Evolutionary conservation across 2,329 filamentous ascomycete genomes (phyloP).

Genomic region (Fusarium verrucosum): DNA sequence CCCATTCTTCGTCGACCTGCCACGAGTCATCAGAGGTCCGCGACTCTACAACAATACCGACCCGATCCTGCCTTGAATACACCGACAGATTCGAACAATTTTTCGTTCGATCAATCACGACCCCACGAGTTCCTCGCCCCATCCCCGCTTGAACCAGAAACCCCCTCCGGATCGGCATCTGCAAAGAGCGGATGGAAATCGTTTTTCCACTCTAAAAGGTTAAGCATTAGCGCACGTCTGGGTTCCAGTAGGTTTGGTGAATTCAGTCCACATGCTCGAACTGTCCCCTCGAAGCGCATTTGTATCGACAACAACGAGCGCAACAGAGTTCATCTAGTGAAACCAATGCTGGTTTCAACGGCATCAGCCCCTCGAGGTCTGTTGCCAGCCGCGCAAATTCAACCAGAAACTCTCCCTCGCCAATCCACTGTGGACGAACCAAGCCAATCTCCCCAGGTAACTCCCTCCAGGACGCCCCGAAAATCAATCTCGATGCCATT

Average conservation of each 20-base stretch:
- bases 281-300: constrained; percentile 44
- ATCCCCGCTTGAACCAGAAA: constrained; percentile 41
- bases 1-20: constrained; percentile 76
- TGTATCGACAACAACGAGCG: constrained; percentile 35
- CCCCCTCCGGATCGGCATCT: constrained; percentile 26
- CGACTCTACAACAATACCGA: constrained; percentile 69
- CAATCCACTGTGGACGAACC: constrained; percentile 12
- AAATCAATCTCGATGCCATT: constrained; percentile 70
- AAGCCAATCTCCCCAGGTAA: constrained; percentile 48
- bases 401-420: constrained; percentile 30
- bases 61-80: constrained; percentile 44
- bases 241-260: constrained; percentile 43
- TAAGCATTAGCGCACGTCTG: constrained; percentile 37
- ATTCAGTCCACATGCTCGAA: constrained; percentile 40
- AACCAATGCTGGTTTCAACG: constrained; percentile 50
- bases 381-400: constrained; percentile 39
- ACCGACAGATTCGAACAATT: constrained; percentile 42
- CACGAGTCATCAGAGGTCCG: constrained; percentile 81
- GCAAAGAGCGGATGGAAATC: constrained; percentile 58
- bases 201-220: constrained; percentile 61
- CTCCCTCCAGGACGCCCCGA: constrained; percentile 57
- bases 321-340: constrained; percentile 49
- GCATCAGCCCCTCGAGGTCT: constrained; percentile 36
- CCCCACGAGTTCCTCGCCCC: constrained; percentile 45
- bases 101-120: constrained; percentile 49